Evolutionary conservation across 2,329 filamentous ascomycete species (phyloP), one percentile per base, ranked within the genome.

Genomic region (Ilyonectria destructans): DNA sequence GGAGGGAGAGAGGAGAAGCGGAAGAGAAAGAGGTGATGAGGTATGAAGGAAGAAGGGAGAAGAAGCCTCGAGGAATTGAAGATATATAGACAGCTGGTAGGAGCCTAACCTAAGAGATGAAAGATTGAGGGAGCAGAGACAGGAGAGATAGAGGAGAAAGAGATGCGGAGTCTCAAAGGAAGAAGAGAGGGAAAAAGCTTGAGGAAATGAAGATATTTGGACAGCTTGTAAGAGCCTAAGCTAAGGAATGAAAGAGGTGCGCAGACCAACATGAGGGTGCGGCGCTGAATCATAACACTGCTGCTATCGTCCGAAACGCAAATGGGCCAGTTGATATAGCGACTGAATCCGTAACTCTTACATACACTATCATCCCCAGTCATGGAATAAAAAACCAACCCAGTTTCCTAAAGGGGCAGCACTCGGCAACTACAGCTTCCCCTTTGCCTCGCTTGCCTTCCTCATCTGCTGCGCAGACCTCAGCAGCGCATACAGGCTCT

Each of bases 401-500:
- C 45, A 48, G 10, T 26, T 29, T 6, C 31, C 29, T 15, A 3
- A 12, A 12, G 15, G 48, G 23, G 31, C 15, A 17, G n/a, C 26
- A 6, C 23, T 29, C 13, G 2, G 10, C 23, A 21, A 35, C 51
- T 70, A 85, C 66, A 84, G 68, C 74, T 83, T 85, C 51, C 73
- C 78, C 71, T 78, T 77, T 9, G 45, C 46, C 55, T 67, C 45
- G 64, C 69, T 71, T 58, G 88, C 86, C 62, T 88, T 82, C 58
- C 74, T 75, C 70, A 85, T 85, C 70, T 81, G 79, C 82, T 92
- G 90, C 73, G 87, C 87, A 77, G 89, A 91, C 78, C 86, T 86
- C 70, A 93, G 77, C 72, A 93, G 77, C 29, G 90, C 91, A 82
- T 93, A 93, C 71, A 93, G 73, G 23, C 81, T 91, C 82, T 93